Evolutionary conservation across 169 alveolate species (phyloP).

Genomic region (Amoebophrya sp.): DNA sequence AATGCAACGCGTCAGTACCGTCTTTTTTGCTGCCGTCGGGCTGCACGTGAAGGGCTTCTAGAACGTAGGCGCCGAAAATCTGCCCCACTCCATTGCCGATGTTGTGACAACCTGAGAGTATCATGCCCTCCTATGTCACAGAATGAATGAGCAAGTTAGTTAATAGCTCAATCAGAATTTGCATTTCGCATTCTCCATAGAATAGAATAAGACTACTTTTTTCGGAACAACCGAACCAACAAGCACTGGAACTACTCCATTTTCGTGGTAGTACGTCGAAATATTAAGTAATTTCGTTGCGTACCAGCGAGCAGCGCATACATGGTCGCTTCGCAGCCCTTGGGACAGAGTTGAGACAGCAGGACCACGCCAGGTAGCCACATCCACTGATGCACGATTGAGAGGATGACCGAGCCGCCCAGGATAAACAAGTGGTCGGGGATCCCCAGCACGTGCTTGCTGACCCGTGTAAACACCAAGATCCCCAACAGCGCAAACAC

Average conservation of each 20-base stretch:
- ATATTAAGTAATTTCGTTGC: no score
- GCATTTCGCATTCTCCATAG: no score
- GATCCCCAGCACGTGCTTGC: constrained; percentile 13
- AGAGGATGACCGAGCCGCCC: not conserved
- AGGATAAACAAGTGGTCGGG: constrained; percentile 26
- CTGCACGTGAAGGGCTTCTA: not conserved
- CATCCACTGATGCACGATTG: not conserved
- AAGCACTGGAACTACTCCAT: no score
- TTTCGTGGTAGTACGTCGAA: no score
- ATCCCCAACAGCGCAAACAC: not conserved
- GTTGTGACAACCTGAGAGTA: constrained; percentile 30
- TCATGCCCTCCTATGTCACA: no score
- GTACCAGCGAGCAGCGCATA: constrained; percentile 31
- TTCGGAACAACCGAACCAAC: no score
- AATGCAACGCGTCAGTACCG: no score
- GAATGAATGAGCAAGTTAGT: no score
- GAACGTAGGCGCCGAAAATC: constrained; percentile 22
- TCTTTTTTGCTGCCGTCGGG: constrained; percentile 27
- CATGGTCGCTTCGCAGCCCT: constrained; percentile 33
- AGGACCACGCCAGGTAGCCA: constrained; percentile 36
- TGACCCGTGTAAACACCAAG: constrained; percentile 1
- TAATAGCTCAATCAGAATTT: no score
- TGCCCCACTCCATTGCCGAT: not conserved
- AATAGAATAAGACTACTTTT: no score
- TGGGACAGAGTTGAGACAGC: constrained; percentile 29